phyloP scores from a whole-genome alignment of 441 rosid species.

The Croton laevigatus region DNA sequence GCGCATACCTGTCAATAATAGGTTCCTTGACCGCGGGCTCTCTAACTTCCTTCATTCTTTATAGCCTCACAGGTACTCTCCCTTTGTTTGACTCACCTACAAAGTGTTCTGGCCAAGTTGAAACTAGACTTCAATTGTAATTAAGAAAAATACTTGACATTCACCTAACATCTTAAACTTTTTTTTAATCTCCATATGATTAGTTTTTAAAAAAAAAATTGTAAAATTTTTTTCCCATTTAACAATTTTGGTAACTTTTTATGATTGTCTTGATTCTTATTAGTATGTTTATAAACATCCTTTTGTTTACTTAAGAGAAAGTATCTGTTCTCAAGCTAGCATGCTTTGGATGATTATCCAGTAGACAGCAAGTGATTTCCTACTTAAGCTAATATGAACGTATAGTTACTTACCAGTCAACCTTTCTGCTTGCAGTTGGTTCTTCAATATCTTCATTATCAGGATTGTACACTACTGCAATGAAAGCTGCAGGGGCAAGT shows the following conservation, averaged over 20 bases:
- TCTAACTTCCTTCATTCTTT: constrained; percentile 94
- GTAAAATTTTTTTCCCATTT: not conserved
- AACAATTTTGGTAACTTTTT: not conserved
- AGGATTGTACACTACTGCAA: constrained; percentile 78
- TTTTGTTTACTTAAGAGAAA: not conserved
- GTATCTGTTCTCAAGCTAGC: not conserved
- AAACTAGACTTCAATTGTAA: not conserved
- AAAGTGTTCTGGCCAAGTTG: not conserved
- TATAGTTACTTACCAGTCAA: constrained; percentile 4
- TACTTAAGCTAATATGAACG: not conserved
- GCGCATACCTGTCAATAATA: constrained; percentile 78
- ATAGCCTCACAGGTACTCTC: constrained; percentile 79
- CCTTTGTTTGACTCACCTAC: constrained; percentile 3
- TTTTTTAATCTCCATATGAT: not conserved
- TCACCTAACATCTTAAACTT: not conserved
- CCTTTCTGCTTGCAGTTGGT: constrained; percentile 63
- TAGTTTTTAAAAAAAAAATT: not conserved
- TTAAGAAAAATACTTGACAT: not conserved
- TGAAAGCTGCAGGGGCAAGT: constrained; percentile 99
- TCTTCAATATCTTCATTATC: constrained; percentile 73
- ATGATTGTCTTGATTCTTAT: not conserved
- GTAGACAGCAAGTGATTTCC: constrained; percentile 5
- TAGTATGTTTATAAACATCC: not conserved
- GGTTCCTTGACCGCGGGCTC: constrained; percentile 85
- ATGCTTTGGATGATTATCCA: not conserved